These are phyloP conservation scores for Tricholoma terreum DNA, from an alignment of 768 basidiomycete species.

Conservation along the genomic window DNA sequence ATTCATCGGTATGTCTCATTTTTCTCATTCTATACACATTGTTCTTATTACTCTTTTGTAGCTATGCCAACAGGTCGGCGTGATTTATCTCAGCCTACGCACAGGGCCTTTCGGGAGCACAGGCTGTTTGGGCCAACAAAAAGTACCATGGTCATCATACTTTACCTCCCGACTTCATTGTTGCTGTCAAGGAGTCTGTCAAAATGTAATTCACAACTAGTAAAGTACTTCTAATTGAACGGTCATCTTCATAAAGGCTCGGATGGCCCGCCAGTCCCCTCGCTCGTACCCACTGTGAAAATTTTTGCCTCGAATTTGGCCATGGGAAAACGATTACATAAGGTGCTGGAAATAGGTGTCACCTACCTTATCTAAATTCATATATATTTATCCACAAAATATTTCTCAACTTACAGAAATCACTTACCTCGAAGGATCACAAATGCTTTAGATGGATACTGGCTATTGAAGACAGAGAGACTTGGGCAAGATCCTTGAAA, in stretches of 20 bases:
- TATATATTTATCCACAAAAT: no score
- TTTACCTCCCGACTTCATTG: constrained; percentile 8
- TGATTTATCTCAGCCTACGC: constrained; percentile 9
- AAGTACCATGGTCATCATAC: constrained; percentile 10
- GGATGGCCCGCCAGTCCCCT: background rate
- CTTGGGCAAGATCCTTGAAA: no score
- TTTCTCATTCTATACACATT: background rate
- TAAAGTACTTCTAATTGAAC: background rate
- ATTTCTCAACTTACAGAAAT: no score
- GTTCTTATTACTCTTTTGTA: background rate
- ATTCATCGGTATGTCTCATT: constrained; percentile 15
- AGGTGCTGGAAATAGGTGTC: background rate
- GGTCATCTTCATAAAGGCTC: background rate
- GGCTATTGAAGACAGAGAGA: no score
- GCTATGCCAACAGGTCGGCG: constrained; percentile 14
- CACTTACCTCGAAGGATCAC: no score
- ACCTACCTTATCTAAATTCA: constrained; percentile 1
- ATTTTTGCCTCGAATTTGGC: background rate
- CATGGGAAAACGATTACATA: background rate
- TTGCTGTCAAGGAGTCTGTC: background rate
- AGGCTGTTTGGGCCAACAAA: constrained; percentile 12
- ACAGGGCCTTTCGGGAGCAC: constrained; percentile 8
- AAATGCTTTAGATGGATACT: no score
- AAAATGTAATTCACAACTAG: background rate
- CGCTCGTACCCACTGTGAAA: background rate